Evolutionary conservation across 2,329 filamentous ascomycete species (phyloP).

Genomic region (Talaromyces funiculosus): DNA sequence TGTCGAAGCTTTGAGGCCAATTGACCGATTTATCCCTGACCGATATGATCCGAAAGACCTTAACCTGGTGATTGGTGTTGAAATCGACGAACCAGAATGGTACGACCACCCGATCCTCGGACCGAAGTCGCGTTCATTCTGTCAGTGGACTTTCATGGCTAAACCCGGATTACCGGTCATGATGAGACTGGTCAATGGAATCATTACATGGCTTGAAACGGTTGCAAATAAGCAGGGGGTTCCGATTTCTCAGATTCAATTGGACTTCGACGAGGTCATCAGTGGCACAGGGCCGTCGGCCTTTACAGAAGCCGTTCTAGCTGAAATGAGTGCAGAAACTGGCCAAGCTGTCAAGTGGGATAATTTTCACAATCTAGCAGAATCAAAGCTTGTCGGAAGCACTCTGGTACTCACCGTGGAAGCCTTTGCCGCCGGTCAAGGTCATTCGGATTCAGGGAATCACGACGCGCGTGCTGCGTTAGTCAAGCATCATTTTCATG

Average conservation of each 20-base stretch:
- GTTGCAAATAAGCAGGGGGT: conserved; percentile 56
- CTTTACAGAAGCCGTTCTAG: conserved; percentile 60
- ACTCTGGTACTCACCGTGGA: conserved; percentile 65
- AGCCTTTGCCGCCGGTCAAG: conserved; percentile 67
- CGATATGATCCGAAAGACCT: conserved; percentile 57
- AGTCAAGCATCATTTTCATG: conserved; percentile 70
- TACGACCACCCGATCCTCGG: conserved; percentile 60
- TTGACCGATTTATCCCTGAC: conserved; percentile 51
- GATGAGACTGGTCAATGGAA: conserved; percentile 62
- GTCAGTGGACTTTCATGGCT: conserved; percentile 70
- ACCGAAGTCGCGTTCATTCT: conserved; percentile 64
- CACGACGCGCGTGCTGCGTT: conserved; percentile 61
- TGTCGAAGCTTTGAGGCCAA: conserved; percentile 50
- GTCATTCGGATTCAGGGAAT: conserved; percentile 66
- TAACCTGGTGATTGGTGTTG: conserved; percentile 64
- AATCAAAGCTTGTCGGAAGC: conserved; percentile 60
- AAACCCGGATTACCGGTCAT: conserved; percentile 64
- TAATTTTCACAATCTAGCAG: conserved; percentile 58
- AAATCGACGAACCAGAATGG: conserved; percentile 65
- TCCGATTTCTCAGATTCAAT: conserved; percentile 54
- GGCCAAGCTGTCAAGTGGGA: conserved; percentile 54
- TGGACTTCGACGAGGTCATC: conserved; percentile 68
- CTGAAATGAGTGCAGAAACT: conserved; percentile 53
- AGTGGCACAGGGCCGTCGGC: conserved; percentile 67
- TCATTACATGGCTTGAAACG: conserved; percentile 59